Conservation (phyloP, 306 rosid species). For the Glycine latifolia region DNA sequence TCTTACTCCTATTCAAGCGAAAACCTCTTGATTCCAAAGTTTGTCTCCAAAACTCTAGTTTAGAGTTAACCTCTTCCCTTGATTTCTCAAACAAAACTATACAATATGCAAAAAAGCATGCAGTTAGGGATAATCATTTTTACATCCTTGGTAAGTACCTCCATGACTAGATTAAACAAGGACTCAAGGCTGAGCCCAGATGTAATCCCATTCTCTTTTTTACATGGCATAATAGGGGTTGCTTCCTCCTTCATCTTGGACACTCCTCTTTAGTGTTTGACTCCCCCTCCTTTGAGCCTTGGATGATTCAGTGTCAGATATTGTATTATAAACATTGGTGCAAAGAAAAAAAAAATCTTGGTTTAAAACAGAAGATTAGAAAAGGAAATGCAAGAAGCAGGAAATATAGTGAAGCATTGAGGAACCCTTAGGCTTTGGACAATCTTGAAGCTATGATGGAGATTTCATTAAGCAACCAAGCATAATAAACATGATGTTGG, state of each 20-base stretch:
- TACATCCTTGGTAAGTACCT: background rate
- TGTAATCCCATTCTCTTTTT: background rate
- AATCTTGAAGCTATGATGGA: constrained; percentile 26
- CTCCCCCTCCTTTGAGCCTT: constrained; percentile 33
- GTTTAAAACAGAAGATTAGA: constrained; percentile 26
- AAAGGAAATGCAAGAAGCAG: constrained; percentile 30
- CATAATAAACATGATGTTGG: constrained; percentile 26
- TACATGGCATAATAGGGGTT: background rate
- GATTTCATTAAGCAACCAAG: constrained; percentile 25
- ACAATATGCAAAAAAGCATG: background rate
- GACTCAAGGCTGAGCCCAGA: background rate
- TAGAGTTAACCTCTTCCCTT: background rate
- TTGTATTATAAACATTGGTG: constrained; percentile 16
- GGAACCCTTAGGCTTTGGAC: constrained; percentile 8
- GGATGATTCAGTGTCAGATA: constrained; percentile 19
- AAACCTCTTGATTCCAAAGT: background rate
- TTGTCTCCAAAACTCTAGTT: background rate
- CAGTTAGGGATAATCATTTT: background rate
- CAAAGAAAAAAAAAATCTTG: background rate
- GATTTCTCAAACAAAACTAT: background rate
- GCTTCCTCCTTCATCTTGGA: constrained; percentile 15
- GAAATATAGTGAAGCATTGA: constrained; percentile 4
- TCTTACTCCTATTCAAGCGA: background rate
- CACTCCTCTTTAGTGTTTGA: background rate
- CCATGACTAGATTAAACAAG: background rate